Evolutionary conservation across 306 rosid genomes (phyloP), one percentile per base, ranked within the genome.

Genomic region (Acacia confusa): DNA sequence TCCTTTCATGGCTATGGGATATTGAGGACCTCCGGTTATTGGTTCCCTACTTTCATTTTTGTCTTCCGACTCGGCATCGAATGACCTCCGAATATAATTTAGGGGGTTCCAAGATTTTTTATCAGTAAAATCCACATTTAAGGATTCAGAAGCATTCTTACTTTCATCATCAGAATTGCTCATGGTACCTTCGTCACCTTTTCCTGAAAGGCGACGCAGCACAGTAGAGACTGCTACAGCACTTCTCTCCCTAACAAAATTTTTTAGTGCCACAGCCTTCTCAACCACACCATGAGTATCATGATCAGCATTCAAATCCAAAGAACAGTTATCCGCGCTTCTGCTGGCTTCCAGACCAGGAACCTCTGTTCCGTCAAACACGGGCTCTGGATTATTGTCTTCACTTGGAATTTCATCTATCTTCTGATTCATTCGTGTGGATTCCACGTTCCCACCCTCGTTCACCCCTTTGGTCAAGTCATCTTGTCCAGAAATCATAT

Each of bases 181-280:
- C 16, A 25, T 20, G 32, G 41, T 72, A 15, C 24, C 70, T 80
- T 85, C 89, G 47, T 91, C 85, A 64, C 78, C 67, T 84, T 52
- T 88, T 65, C 90, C 87, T 38, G 98, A 87, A 78, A 93, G 89
- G 78, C 79, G 94, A 38, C 93, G 91, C 24, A 93, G 74, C 78
- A 93, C 53, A 12, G 40, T 87, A 11, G 91, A 82, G 24, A 91
- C 94, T 75, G 85, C 97, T 75, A 82, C 80, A 52, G 74, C 81
- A 63, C 97, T 77, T 72, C 84, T 93, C 78, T 88, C 86, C 89
- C 80, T 90, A 43, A 93, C 93, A 73, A 91, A 87, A 78, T 91
- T 88, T 76, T 75, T 93, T n/a, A 93, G 88, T 12, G 93, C 88
- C 74, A 82, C 87, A 6, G 91, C 91, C 86, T 83, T 91, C 44